Evolutionary conservation across 306 rosid species (phyloP), one percentile per base, ranked within the genome.

Genomic region (Castanea crenata): DNA sequence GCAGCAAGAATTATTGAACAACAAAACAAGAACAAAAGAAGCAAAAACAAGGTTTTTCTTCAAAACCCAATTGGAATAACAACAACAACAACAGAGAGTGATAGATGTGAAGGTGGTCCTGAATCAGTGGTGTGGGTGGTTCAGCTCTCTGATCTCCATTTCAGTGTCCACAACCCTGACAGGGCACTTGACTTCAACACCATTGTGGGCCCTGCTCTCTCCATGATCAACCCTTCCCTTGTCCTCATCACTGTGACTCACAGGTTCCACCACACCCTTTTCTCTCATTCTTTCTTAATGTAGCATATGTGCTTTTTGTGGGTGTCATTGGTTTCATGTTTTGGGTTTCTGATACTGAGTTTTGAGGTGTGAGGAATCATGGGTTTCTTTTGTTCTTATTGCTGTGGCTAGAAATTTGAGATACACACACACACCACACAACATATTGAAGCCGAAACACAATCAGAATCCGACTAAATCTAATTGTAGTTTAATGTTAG

Each of bases 111-210:
- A 85, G n/a, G 90, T 76, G 85, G 69, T 32, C 85, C 91, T 1
- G 91, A 89, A 81, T 92, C 95, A 15, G 86, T 92, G 59, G 76
- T 92, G 67, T 95, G 99, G 99, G 81, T 82, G 71, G 97, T 95
- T 89, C 99, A 95, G 89, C 91, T 95, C 51, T 92, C 99, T 56
- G 98, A 95, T 90, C 97, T 95, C 76, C 99, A 95, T 84, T 92
- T 95, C 89, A 95, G 99, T 78, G 90, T 89, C 70, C 97, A 95
- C 86, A 88, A 95, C 70, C 96, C 99, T 3, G 83, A 91, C 25
- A 80, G 99, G 87, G 98, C 97, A 20, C 56, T 57, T n/a, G 86
- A 90, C 41, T 95, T 95, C 84, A 61, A 79, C 19, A 5, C 78
- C 6, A 35, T 85, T n/a, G 89, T 92, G 4, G 96, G 82, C 1